phyloP scores from a whole-genome alignment of 176 grass and related monocot species.

The Lolium rigidum region DNA sequence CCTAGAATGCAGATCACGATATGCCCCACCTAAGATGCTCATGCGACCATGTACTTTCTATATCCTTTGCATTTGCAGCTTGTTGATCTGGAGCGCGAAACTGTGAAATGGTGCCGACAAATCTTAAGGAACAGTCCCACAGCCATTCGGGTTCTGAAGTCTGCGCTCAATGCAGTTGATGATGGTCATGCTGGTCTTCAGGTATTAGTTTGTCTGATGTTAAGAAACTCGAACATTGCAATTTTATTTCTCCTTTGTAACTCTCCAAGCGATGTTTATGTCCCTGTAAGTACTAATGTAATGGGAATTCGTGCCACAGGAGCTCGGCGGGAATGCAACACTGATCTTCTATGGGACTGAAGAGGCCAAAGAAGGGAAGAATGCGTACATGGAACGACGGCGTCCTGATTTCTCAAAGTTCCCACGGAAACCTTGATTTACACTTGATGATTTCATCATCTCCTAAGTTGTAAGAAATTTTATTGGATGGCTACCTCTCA shows the following conservation, averaged over 20 bases:
- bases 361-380: conserved; percentile 90
- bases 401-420: conserved; percentile 92
- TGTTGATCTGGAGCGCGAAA: conserved; percentile 75
- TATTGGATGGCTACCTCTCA: not conserved
- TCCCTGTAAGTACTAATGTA: not conserved
- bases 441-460: not conserved
- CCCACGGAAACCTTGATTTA: conserved; percentile 69
- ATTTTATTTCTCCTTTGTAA: not conserved
- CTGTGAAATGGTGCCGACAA: conserved; percentile 83
- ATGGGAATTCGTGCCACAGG: conserved; percentile 47
- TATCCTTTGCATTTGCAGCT: conserved; percentile 55
- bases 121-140: conserved; percentile 89
- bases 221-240: not conserved
- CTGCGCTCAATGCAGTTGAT: conserved; percentile 83
- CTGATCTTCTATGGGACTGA: conserved; percentile 87
- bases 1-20: not conserved
- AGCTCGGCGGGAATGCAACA: conserved; percentile 83
- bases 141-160: conserved; percentile 85
- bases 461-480: conserved; percentile 1
- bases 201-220: conserved; percentile 41
- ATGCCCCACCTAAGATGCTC: not conserved
- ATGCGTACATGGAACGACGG: conserved; percentile 73
- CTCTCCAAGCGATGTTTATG: not conserved
- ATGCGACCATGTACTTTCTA: not conserved
- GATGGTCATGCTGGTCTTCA: conserved; percentile 91